These are phyloP conservation scores for Agaricus sinodeliciosus DNA, from an alignment of 768 basidiomycete species.

Conservation along the genomic window DNA sequence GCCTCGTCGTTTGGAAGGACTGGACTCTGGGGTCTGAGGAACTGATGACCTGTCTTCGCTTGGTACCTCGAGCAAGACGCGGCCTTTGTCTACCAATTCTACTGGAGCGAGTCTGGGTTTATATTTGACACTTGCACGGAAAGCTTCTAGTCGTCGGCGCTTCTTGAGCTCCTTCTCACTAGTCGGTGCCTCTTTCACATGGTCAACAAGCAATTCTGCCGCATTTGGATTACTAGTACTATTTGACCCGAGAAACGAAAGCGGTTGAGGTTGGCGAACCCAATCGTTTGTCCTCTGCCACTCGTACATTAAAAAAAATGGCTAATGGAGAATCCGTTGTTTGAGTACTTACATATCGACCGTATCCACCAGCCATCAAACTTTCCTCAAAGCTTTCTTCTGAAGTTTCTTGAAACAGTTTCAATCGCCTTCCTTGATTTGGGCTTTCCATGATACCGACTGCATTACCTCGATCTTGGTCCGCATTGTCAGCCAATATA, in stretches of 20 bases:
- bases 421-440: conserved; percentile 62
- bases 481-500: conserved; percentile 25
- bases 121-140: conserved; percentile 35
- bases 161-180: conserved; percentile 63
- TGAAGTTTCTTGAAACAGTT: conserved; percentile 75
- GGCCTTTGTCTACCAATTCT: conserved; percentile 61
- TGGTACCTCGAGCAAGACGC: conserved; percentile 58
- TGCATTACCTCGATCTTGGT: conserved; percentile 21
- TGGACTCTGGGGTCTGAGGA: conserved; percentile 20
- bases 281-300: conserved; percentile 52
- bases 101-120: conserved; percentile 50
- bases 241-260: conserved; percentile 32
- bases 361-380: conserved; percentile 77
- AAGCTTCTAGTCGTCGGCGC: conserved; percentile 63
- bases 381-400: conserved; percentile 84
- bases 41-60: conserved; percentile 28
- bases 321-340: not conserved
- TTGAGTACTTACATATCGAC: conserved; percentile 53
- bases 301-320: conserved; percentile 9
- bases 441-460: conserved; percentile 69
- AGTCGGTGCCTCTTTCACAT: conserved; percentile 29
- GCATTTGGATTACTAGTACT: conserved; percentile 37
- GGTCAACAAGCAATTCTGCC: conserved; percentile 31
- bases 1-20: conserved; percentile 32
- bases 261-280: conserved; percentile 50